Conservation (phyloP, 208 protist species). For the Trypanosoma lewisi region DNA sequence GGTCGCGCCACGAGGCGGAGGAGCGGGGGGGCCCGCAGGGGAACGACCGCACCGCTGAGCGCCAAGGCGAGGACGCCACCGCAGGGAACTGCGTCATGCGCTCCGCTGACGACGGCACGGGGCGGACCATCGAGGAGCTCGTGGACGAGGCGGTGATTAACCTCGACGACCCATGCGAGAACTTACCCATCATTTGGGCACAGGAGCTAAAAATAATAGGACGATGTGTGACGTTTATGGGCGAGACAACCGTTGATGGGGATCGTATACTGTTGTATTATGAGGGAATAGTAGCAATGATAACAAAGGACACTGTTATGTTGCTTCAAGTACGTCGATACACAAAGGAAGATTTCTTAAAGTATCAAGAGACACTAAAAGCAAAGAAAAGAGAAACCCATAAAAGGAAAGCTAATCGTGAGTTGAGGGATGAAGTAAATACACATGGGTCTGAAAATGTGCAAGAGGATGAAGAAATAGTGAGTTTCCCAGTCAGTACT, state of each 20-base stretch:
- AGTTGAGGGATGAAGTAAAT: neutral
- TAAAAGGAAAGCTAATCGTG: neutral
- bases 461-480: neutral
- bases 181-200: slow-evolving; percentile 48
- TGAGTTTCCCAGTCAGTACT: neutral
- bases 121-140: slow-evolving; percentile 37
- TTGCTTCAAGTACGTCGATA: slow-evolving; percentile 71
- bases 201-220: slow-evolving; percentile 84
- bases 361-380: slow-evolving; percentile 5
- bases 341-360: slow-evolving; percentile 61
- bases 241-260: slow-evolving; percentile 50
- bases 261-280: slow-evolving; percentile 52
- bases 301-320: slow-evolving; percentile 76
- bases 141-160: slow-evolving; percentile 44
- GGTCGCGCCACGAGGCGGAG: no score
- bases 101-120: neutral
- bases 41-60: neutral
- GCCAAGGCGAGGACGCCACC: neutral
- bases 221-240: slow-evolving; percentile 66
- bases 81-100: neutral
- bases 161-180: slow-evolving; percentile 45
- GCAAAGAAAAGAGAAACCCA: slow-evolving; percentile 1
- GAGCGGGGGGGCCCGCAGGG: no score
- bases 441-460: neutral
- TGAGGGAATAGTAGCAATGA: slow-evolving; percentile 67